A percentile compares a stretch with the other conserved stretches of the same genome.
Evolutionary conservation across 2,329 filamentous ascomycete genomes (phyloP).

Genomic region (Conoideocrella luteorostrata): DNA sequence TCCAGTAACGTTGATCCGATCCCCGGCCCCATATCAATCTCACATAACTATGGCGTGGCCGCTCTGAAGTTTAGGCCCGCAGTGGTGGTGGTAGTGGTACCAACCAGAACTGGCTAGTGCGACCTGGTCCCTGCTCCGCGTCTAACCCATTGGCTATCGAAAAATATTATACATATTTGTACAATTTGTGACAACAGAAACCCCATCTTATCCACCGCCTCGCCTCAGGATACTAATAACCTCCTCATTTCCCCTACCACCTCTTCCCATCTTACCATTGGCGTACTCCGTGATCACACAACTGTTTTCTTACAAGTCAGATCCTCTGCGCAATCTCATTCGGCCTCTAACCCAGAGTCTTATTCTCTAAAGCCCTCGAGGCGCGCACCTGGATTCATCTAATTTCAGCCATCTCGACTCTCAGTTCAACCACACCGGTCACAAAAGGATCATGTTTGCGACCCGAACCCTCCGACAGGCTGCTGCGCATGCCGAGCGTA

Average conservation of each 20-base stretch:
- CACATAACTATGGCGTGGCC: neutral
- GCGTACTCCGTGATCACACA: neutral
- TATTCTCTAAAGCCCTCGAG: neutral
- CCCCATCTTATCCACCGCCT: neutral
- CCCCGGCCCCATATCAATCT: neutral
- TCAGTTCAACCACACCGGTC: no score
- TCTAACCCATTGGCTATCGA: conserved; percentile 4
- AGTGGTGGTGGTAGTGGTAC: neutral
- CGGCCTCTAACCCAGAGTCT: no score
- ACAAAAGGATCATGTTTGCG: conserved; percentile 39
- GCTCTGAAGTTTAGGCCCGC: neutral
- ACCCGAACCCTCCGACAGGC: conserved; percentile 53
- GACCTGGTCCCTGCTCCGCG: conserved; percentile 2
- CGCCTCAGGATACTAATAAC: neutral
- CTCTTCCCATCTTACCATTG: neutral
- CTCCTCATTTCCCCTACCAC: neutral
- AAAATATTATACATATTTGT: conserved; percentile 6
- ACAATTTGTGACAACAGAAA: neutral
- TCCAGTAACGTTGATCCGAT: neutral
- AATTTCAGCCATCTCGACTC: no score
- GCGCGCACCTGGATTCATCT: no score
- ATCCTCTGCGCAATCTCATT: no score
- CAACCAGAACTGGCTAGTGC: neutral
- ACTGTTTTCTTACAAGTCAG: neutral
- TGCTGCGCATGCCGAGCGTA: conserved; percentile 52